These are phyloP conservation scores for Cladosporium sp. DNA, from an alignment of 2,329 filamentous ascomycete genomes.

Conservation along the genomic window DNA sequence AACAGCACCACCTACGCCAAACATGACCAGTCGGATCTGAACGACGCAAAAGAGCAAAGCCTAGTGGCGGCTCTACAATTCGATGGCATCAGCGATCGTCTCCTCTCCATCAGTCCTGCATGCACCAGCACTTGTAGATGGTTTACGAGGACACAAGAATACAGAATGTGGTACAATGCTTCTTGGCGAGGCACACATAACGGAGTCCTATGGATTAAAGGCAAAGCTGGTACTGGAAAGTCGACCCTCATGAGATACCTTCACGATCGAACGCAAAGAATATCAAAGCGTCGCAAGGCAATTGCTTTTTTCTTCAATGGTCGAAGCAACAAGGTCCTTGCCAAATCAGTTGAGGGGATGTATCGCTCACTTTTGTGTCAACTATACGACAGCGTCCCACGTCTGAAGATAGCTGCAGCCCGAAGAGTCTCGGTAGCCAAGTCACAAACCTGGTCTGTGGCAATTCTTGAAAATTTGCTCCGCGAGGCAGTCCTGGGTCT, in stretches of 20 bases:
- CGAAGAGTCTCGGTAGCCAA: neutral
- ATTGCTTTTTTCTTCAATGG: neutral
- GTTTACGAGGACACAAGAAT: neutral
- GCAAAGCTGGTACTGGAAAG: constrained; percentile 17
- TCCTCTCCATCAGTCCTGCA: neutral
- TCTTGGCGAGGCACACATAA: neutral
- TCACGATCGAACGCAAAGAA: neutral
- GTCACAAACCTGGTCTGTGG: neutral
- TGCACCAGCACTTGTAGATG: neutral
- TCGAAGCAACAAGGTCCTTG: neutral
- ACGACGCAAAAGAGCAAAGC: neutral
- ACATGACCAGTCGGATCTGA: neutral
- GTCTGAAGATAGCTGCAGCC: neutral
- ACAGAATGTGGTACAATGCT: neutral
- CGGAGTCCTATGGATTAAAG: constrained; percentile 18
- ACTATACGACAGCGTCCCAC: neutral
- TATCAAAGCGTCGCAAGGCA: neutral
- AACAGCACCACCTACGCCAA: neutral
- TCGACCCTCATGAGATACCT: constrained; percentile 16
- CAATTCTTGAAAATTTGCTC: neutral
- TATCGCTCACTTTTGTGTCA: neutral
- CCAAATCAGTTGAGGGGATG: neutral
- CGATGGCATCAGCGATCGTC: neutral
- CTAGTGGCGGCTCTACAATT: neutral
- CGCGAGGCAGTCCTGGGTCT: neutral